These are phyloP conservation scores for Abrus pulchellus DNA, from an alignment of 306 rosid species.

Conservation along the genomic window DNA sequence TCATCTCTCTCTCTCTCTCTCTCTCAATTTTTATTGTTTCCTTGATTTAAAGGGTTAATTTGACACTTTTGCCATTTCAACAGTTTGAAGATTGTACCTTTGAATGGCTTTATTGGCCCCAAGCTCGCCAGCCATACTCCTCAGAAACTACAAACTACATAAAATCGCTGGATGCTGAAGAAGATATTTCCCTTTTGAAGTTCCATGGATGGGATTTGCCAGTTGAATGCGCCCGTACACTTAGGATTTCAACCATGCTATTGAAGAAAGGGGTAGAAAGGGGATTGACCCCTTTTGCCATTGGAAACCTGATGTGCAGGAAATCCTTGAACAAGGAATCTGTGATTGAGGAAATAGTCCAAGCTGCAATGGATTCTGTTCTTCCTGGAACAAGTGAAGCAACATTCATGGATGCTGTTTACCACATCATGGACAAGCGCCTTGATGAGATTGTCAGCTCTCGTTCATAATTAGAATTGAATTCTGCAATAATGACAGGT, in stretches of 20 bases:
- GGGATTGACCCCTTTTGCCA: conserved; percentile 75
- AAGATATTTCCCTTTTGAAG: conserved; percentile 78
- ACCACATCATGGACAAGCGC: conserved; percentile 69
- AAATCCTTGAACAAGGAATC: conserved; percentile 75
- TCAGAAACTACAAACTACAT: conserved; percentile 69
- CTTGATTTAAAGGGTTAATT: conserved; percentile 11
- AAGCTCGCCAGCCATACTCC: conserved; percentile 76
- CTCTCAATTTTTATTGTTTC: not conserved
- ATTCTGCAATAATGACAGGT: conserved; percentile 31
- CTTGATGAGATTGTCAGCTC: conserved; percentile 60
- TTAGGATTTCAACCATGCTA: conserved; percentile 87
- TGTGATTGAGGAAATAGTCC: conserved; percentile 77
- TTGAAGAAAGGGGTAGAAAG: conserved; percentile 84
- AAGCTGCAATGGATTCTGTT: conserved; percentile 69
- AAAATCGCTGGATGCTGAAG: conserved; percentile 76
- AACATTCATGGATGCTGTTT: conserved; percentile 72
- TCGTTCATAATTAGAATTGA: conserved; percentile 46
- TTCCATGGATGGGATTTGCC: conserved; percentile 90
- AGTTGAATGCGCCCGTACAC: conserved; percentile 76
- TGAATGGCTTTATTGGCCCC: conserved; percentile 98
- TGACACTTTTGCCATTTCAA: conserved; percentile 47
- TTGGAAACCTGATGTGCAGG: conserved; percentile 86
- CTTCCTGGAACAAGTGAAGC: conserved; percentile 88
- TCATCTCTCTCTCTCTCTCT: not conserved
- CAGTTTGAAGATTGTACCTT: conserved; percentile 96